A percentile compares a stretch with the other conserved stretches of the same genome.
Evolutionary conservation across 805 yeast genomes (phyloP).

Genomic region (Saturnispora sanitii): DNA sequence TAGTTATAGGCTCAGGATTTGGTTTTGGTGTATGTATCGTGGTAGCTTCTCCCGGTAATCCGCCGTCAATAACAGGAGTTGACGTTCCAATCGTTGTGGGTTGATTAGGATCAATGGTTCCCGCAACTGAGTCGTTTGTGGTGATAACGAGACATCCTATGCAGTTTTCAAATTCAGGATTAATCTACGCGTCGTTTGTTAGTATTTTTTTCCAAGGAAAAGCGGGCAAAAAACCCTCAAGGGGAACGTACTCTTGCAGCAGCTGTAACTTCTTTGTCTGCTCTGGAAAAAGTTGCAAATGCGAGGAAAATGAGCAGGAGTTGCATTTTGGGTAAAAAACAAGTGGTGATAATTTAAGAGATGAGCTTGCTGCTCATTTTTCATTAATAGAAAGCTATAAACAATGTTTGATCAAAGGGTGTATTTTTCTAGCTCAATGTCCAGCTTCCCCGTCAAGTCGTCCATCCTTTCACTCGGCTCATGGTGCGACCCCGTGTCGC

Average conservation of each 20-base stretch:
- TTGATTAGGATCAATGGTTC: neutral
- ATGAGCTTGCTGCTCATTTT: too few species aligned
- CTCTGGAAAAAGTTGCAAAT: too few species aligned
- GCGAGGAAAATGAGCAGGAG: too few species aligned
- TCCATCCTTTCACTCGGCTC: conserved; percentile 9
- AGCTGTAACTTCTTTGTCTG: too few species aligned
- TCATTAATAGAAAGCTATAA: too few species aligned
- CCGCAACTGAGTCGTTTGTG: neutral
- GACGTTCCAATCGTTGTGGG: neutral
- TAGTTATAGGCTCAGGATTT: neutral
- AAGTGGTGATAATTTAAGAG: too few species aligned
- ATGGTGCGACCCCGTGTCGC: conserved; percentile 10
- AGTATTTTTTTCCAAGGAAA: too few species aligned
- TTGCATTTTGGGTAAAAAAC: too few species aligned
- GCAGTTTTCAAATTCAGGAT: neutral
- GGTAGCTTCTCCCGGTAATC: neutral
- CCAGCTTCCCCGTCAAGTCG: neutral
- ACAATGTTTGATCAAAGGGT: too few species aligned
- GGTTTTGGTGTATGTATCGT: neutral
- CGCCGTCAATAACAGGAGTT: neutral
- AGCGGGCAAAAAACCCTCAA: too few species aligned
- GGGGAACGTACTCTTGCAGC: too few species aligned
- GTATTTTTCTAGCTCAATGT: neutral
- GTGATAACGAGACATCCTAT: neutral
- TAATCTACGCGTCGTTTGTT: too few species aligned